These are phyloP conservation scores for Breviolum minutum DNA, from an alignment of 73 alveolate genomes.

Conservation along the genomic window DNA sequence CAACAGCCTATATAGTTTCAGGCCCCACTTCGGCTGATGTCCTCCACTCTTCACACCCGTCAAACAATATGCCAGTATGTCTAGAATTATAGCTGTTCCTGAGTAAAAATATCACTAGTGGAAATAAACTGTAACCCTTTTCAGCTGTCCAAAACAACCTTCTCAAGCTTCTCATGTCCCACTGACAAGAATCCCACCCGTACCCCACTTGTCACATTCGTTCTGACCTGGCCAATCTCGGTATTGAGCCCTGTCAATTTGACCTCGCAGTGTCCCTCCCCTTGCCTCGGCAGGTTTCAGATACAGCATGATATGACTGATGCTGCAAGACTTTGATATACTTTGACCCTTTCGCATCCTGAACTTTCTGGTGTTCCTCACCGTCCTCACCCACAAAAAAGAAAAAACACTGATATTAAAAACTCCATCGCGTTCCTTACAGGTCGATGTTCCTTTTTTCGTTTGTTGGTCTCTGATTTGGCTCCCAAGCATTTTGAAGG, in stretches of 20 bases:
- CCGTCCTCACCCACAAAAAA: too few relatives aligned
- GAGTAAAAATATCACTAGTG: not conserved
- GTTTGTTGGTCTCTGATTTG: not conserved
- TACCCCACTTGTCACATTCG: not conserved
- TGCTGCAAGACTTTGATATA: too few relatives aligned
- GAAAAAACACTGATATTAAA: too few relatives aligned
- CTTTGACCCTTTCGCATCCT: too few relatives aligned
- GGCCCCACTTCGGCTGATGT: too few relatives aligned
- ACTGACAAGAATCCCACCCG: not conserved
- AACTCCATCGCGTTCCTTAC: not conserved
- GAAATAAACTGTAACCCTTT: not conserved
- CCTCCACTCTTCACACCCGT: too few relatives aligned
- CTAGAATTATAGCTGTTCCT: too few relatives aligned
- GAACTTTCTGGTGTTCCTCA: too few relatives aligned
- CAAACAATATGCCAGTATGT: too few relatives aligned
- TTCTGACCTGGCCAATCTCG: constrained; percentile 51
- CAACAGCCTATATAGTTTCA: too few relatives aligned
- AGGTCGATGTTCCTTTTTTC: not conserved
- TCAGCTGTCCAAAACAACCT: not conserved
- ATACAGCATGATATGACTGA: too few relatives aligned
- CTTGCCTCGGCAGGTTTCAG: constrained; percentile 33
- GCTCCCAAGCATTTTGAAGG: not conserved
- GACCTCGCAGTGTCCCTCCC: constrained; percentile 88
- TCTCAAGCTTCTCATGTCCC: not conserved
- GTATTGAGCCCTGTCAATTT: constrained; percentile 85